Conservation (phyloP, 306 rosid species). For the Oemleria cerasiformis region DNA sequence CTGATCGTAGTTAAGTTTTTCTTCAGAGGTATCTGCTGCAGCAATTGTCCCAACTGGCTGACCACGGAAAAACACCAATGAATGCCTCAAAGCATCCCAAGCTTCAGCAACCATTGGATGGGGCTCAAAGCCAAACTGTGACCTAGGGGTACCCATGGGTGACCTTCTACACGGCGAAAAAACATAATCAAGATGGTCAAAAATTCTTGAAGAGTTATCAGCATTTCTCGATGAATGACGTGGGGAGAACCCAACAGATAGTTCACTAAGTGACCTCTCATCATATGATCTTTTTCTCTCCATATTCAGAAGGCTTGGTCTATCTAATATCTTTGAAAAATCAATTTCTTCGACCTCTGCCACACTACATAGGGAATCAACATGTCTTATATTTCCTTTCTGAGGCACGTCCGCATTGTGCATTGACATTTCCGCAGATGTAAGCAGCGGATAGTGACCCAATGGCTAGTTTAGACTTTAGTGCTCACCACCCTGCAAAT, state of each 20-base stretch:
- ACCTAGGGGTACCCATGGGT: slow-evolving; percentile 31
- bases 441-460: neutral
- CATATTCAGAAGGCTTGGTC: slow-evolving; percentile 59
- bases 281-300: slow-evolving; percentile 76
- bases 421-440: slow-evolving; percentile 32
- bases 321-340: slow-evolving; percentile 56
- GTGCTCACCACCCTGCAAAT: slow-evolving; percentile 42
- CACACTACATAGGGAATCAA: slow-evolving; percentile 25
- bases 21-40: slow-evolving; percentile 73
- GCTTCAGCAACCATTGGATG: slow-evolving; percentile 62
- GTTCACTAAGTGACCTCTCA: slow-evolving; percentile 59
- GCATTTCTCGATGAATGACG: slow-evolving; percentile 27
- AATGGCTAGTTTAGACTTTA: slow-evolving; percentile 22
- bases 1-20: slow-evolving; percentile 77
- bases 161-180: slow-evolving; percentile 53
- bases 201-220: slow-evolving; percentile 37
- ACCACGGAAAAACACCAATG: slow-evolving; percentile 74
- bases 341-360: slow-evolving; percentile 48
- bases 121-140: slow-evolving; percentile 39
- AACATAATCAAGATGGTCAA: slow-evolving; percentile 39
- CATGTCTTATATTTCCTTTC: slow-evolving; percentile 38
- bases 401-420: slow-evolving; percentile 31
- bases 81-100: slow-evolving; percentile 77
- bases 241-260: slow-evolving; percentile 52
- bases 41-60: slow-evolving; percentile 91